Conservation (phyloP, 805 yeast species). For the Debaryomyces castellii region DNA sequence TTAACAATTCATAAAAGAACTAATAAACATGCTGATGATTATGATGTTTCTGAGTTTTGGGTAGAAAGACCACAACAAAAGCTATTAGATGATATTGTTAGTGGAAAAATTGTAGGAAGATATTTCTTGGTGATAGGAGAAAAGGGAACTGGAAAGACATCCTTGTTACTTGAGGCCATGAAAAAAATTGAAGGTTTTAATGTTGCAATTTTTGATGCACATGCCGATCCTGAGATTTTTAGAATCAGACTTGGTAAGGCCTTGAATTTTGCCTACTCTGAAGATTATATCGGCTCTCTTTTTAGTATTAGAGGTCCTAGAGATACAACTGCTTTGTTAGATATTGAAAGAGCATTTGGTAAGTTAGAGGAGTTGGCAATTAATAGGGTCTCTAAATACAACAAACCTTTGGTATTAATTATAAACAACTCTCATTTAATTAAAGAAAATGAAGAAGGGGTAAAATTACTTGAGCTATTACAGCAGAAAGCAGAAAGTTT, state of each 20-base stretch:
- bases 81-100: constrained; percentile 60
- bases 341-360: constrained; percentile 79
- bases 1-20: constrained; percentile 53
- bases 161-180: constrained; percentile 71
- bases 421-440: constrained; percentile 77
- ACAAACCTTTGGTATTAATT: constrained; percentile 62
- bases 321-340: constrained; percentile 78
- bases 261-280: constrained; percentile 67
- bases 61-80: constrained; percentile 69
- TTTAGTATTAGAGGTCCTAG: constrained; percentile 83
- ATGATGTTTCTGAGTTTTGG: constrained; percentile 47
- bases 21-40: constrained; percentile 23
- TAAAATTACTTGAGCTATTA: constrained; percentile 64
- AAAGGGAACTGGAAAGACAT: constrained; percentile 84
- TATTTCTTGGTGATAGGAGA: constrained; percentile 77
- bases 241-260: constrained; percentile 76
- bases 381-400: constrained; percentile 35
- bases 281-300: constrained; percentile 79
- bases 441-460: constrained; percentile 73
- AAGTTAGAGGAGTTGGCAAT: constrained; percentile 74
- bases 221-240: constrained; percentile 81
- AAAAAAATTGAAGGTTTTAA: constrained; percentile 59
- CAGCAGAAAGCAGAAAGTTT: constrained; percentile 83
- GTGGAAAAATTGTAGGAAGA: constrained; percentile 64
- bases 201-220: constrained; percentile 76